Evolutionary conservation across 2,329 filamentous ascomycete genomes (phyloP), one percentile per base, ranked within the genome.

Genomic region (Westerdykella ornata): DNA sequence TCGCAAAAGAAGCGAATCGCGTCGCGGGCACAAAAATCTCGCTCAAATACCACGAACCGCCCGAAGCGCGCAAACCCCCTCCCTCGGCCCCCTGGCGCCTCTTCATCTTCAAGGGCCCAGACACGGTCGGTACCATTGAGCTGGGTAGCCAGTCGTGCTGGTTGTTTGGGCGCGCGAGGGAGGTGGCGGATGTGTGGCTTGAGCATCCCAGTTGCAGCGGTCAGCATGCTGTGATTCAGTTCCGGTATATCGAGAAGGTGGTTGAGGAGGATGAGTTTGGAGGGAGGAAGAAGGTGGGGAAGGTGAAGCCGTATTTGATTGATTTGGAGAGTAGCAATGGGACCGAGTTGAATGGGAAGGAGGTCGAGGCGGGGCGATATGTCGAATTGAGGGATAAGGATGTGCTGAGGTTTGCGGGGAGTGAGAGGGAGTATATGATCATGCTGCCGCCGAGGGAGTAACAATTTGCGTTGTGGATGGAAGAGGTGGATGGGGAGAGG

Each of bases 191-290:
- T 62, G 72, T 95, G 43, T 72, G 80, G 2, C 78, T 94, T 6
- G 88, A 94, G 59, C 90, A 98, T 61, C 88, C 89, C 1, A 96
- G 88, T 65, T 81, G 88, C 57, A 94, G 88, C 63, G 94, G 94
- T 66, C 92, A 98, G 68, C 92, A 98, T 65, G 90, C 90, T 1
- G 92, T 89, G 7, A 77, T 98, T 33, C 92, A 98, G 63, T 98
- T 98, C 59, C 81, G 92, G 29, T 82, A 88, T 60, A 79, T 84
- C 15, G 85, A 88, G 57, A 88, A 84, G 67, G 79, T 79, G 47
- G 88, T 94, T 54, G 88, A 96, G 67, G 22, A 26, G 22, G 89
- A 96, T 61, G 85, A 82, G 59, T 74, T 82, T 43, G 87, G 85
- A 16, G 60, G 63, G n/a, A 55, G 55, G 44, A 55, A 56, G 42